Conservation (phyloP, 2,329 filamentous ascomycete genomes). For the Clarireedia monteithiana region DNA sequence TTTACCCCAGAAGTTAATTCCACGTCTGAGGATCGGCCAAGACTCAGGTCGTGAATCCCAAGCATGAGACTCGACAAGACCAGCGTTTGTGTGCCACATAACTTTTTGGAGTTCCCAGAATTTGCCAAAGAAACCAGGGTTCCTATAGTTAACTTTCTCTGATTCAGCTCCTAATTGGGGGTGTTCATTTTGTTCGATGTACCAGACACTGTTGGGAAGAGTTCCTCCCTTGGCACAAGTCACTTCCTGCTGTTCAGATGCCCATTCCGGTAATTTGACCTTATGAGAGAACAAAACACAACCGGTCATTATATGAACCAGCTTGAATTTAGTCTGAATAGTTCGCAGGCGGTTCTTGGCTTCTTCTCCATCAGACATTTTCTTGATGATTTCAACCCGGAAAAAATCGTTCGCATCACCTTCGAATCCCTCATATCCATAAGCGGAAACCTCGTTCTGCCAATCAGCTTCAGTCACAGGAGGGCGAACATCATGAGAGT, state of each 20-base stretch:
- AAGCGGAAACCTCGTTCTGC: constrained; percentile 95
- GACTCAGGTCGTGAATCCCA: constrained; percentile 95
- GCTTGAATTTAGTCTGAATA: constrained; percentile 93
- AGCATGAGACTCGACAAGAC: constrained; percentile 89
- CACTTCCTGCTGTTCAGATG: constrained; percentile 97
- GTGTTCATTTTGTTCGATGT: constrained; percentile 85
- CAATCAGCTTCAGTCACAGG: constrained; percentile 82
- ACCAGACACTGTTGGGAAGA: constrained; percentile 95
- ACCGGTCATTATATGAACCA: constrained; percentile 94
- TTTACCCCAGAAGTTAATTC: constrained; percentile 99
- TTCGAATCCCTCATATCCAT: constrained; percentile 93
- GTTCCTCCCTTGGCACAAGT: constrained; percentile 89
- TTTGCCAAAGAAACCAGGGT: constrained; percentile 93
- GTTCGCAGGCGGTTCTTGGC: constrained; percentile 84
- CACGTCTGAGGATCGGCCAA: constrained; percentile 85
- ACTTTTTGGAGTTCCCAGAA: constrained; percentile 96
- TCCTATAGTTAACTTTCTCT: constrained; percentile 93
- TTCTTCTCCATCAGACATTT: constrained; percentile 67
- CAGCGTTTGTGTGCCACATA: constrained; percentile 98
- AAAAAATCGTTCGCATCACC: constrained; percentile 96
- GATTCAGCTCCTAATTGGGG: constrained; percentile 64
- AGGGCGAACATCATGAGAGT: constrained; percentile 90
- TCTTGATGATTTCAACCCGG: constrained; percentile 89
- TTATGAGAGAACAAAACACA: constrained; percentile 97
- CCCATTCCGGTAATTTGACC: constrained; percentile 97